Evolutionary conservation across 768 basidiomycete species (phyloP).

Genomic region (Lepiota brunneoincarnata): DNA sequence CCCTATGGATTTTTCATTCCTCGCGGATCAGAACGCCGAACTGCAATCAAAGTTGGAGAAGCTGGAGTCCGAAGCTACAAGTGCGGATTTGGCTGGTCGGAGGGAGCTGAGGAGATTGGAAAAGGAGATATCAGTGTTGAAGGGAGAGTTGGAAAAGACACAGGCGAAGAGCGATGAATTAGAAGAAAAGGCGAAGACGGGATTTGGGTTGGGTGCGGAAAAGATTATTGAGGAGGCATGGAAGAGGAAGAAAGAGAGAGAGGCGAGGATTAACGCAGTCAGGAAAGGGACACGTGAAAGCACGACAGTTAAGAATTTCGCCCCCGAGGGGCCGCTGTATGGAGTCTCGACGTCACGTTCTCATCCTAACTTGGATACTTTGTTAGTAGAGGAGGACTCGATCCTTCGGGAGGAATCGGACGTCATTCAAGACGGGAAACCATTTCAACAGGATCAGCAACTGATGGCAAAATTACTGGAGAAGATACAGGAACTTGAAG

Average conservation of each 20-base stretch:
- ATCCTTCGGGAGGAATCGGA: not conserved
- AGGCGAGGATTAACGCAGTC: conserved; percentile 52
- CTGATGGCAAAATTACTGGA: conserved; percentile 69
- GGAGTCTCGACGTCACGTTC: conserved; percentile 17
- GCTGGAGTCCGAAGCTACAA: conserved; percentile 67
- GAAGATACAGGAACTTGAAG: conserved; percentile 78
- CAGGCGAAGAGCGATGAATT: conserved; percentile 68
- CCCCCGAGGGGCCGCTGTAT: conserved; percentile 50
- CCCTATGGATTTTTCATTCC: conserved; percentile 62
- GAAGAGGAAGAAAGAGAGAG: conserved; percentile 48
- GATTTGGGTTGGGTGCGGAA: conserved; percentile 38
- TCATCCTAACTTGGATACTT: conserved; percentile 12
- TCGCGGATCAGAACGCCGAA: conserved; percentile 84
- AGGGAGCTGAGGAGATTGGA: conserved; percentile 71
- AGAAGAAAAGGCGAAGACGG: conserved; percentile 58
- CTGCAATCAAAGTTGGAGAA: conserved; percentile 72
- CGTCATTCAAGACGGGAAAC: conserved; percentile 12
- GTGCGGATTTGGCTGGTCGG: conserved; percentile 65
- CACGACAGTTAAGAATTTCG: conserved; percentile 50
- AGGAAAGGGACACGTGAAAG: conserved; percentile 35
- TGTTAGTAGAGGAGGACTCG: conserved; percentile 12
- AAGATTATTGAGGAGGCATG: conserved; percentile 40
- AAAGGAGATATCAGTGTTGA: conserved; percentile 73
- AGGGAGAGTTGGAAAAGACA: conserved; percentile 76
- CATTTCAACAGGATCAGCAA: conserved; percentile 43